Conservation (phyloP, 306 rosid genomes). For the Neltuma alba region DNA sequence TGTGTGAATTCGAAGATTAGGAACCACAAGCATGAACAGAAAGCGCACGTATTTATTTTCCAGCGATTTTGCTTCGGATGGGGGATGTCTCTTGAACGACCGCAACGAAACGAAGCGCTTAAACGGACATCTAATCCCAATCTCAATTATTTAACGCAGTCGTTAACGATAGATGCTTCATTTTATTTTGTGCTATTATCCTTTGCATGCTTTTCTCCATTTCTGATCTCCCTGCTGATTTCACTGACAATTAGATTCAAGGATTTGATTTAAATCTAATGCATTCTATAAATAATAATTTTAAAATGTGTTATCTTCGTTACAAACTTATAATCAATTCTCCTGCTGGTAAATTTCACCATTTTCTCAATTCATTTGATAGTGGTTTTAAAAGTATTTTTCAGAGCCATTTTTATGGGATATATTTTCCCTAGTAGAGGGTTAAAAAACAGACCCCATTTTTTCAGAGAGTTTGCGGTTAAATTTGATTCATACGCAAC, state of each 20-base stretch:
- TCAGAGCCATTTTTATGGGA: too few species aligned
- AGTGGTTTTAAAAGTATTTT: neutral
- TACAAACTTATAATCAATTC: neutral
- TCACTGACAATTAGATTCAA: neutral
- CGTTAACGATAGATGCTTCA: neutral
- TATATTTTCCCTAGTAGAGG: too few species aligned
- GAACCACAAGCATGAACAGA: neutral
- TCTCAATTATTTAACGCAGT: neutral
- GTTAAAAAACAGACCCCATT: too few species aligned
- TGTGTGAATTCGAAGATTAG: conserved; percentile 30
- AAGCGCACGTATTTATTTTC: neutral
- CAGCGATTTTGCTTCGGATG: conserved; percentile 40
- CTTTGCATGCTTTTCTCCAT: neutral
- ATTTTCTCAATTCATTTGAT: too few species aligned
- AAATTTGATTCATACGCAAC: too few species aligned
- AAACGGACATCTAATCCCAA: conserved; percentile 9
- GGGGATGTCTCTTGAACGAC: conserved; percentile 35
- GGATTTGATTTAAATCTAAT: neutral
- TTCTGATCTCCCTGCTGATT: neutral
- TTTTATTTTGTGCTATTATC: neutral
- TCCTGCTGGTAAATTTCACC: too few species aligned
- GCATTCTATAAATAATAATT: neutral
- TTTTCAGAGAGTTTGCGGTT: too few species aligned
- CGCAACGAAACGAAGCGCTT: conserved; percentile 18
- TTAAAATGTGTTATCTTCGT: neutral